Base-by-base conservation (phyloP, 805 yeast species). In the Candida alai region DNA sequence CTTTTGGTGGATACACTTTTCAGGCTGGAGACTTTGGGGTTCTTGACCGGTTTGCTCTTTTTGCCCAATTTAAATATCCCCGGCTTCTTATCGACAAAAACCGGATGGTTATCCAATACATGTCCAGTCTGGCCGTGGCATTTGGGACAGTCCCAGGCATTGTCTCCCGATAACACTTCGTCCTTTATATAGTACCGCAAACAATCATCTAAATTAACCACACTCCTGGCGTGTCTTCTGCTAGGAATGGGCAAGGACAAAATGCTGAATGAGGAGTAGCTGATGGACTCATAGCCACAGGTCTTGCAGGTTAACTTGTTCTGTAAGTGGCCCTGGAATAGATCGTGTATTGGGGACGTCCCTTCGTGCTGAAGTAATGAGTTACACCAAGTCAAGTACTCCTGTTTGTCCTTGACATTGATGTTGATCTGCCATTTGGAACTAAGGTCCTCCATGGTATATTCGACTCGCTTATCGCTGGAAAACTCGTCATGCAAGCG, bases 131-230 rank as follows among this genome's bases (percentile, higher is more conserved):
- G 28, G 14, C 32, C 30, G 39, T 36, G 28, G 60, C 94, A 84
- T 35, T 76, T 74, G 6, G 93, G 89, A 62, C 94, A 84, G 43
- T 80, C 74, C 94, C 94, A 84, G 1, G 93, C 85, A 57, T 84
- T 83, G 5, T 80, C 89, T 17, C 86, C 82, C n/a, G 68, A 62
- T 33, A 84, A 56, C 3, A 78, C 65, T 52, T 84, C 94, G 39
- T 77, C 79, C 34, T 69, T 64, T 0, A 84, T 74, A 49, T 75
- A 82, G 49, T 78, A 65, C 20, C 65, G 58, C 27, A 84, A 71
- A 44, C 88, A 76, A 37, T 82, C 86, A 29, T 80, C 76, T 35
- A 84, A 54, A 32, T 70, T 64, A 11, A 71, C 67, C 10, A 45
- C 42, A 3, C 41, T 40, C 7, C 41, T 41, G 12, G 39, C 28